Percentiles rank a stretch among this genome's conserved stretches.
Conservation (phyloP, 2,329 filamentous ascomycete genomes). For the Colletotrichum gigasporum region DNA sequence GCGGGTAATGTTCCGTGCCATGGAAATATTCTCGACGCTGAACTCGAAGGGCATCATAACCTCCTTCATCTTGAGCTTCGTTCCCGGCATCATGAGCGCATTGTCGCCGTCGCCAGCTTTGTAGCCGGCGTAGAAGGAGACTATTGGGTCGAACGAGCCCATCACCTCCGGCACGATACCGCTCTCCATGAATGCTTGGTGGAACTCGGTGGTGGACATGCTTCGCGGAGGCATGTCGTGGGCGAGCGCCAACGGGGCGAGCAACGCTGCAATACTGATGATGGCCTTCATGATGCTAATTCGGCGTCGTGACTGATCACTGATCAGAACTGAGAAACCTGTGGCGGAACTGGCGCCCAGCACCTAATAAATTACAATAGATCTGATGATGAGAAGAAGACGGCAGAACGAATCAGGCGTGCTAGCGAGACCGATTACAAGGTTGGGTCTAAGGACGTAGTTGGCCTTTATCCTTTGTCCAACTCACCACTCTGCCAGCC, state of each 20-base stretch:
- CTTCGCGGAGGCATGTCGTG: conserved; percentile 25
- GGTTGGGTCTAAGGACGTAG: not conserved
- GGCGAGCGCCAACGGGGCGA: not conserved
- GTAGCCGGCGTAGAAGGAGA: conserved; percentile 39
- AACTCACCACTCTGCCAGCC: not conserved
- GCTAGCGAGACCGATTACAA: not conserved
- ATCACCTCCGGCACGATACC: conserved; percentile 41
- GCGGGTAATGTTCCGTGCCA: conserved; percentile 36
- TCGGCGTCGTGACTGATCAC: not conserved
- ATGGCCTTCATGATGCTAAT: conserved; percentile 11
- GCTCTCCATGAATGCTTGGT: conserved; percentile 36
- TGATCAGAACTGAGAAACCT: not conserved
- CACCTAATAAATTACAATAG: not conserved
- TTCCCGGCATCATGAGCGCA: conserved; percentile 36
- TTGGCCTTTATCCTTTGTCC: conserved; percentile 3
- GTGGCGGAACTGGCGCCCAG: not conserved
- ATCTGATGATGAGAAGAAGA: too few species aligned
- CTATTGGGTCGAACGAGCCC: conserved; percentile 37
- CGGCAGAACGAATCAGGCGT: not conserved
- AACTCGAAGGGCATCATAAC: conserved; percentile 38
- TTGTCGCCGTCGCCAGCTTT: conserved; percentile 32
- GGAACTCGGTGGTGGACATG: conserved; percentile 38
- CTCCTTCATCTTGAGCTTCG: conserved; percentile 35
- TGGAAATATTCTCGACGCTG: conserved; percentile 39
- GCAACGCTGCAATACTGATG: not conserved